Evolutionary conservation across 768 basidiomycete species (phyloP).

Genomic region (Tylopilus felleus): DNA sequence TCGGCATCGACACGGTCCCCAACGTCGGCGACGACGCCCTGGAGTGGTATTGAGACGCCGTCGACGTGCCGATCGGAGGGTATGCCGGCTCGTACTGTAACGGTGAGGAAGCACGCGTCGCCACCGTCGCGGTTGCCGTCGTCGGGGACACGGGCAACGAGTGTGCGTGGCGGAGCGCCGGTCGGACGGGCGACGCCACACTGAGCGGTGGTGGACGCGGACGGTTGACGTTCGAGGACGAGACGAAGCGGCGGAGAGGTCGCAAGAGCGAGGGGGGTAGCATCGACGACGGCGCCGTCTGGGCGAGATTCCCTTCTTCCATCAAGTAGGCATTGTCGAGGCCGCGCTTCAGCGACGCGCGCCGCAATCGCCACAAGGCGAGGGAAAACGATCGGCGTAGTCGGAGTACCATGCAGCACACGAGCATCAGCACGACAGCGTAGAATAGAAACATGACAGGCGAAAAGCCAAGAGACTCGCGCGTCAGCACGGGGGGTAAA

Average conservation of each 20-base stretch:
- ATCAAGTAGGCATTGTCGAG: slow-evolving; percentile 35
- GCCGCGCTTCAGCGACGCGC: slow-evolving; percentile 37
- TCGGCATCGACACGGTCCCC: slow-evolving; percentile 9
- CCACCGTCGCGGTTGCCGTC: neutral
- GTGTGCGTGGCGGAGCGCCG: slow-evolving; percentile 18
- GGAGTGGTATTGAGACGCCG: slow-evolving; percentile 33
- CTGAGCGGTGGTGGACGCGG: slow-evolving; percentile 24
- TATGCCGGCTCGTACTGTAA: slow-evolving; percentile 21
- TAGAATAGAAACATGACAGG: slow-evolving; percentile 61
- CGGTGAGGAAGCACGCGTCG: slow-evolving; percentile 4
- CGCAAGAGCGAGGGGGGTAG: slow-evolving; percentile 26
- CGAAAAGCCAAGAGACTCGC: slow-evolving; percentile 70
- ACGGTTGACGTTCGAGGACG: slow-evolving; percentile 19
- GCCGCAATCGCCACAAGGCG: slow-evolving; percentile 42
- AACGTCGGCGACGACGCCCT: slow-evolving; percentile 30
- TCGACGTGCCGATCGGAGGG: slow-evolving; percentile 28
- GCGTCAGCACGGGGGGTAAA: slow-evolving; percentile 58
- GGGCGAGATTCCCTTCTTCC: slow-evolving; percentile 41
- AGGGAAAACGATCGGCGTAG: slow-evolving; percentile 55
- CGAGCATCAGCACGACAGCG: slow-evolving; percentile 39
- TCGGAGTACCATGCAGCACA: slow-evolving; percentile 48
- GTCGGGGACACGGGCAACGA: slow-evolving; percentile 20
- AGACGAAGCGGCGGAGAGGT: slow-evolving; percentile 26
- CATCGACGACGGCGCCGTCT: slow-evolving; percentile 16
- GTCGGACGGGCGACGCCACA: slow-evolving; percentile 6